A percentile compares a stretch with the other conserved stretches of the same genome.
Evolutionary conservation across 2,329 filamentous ascomycete genomes (phyloP).

Genomic region (Ceratocystis diversiconidia): DNA sequence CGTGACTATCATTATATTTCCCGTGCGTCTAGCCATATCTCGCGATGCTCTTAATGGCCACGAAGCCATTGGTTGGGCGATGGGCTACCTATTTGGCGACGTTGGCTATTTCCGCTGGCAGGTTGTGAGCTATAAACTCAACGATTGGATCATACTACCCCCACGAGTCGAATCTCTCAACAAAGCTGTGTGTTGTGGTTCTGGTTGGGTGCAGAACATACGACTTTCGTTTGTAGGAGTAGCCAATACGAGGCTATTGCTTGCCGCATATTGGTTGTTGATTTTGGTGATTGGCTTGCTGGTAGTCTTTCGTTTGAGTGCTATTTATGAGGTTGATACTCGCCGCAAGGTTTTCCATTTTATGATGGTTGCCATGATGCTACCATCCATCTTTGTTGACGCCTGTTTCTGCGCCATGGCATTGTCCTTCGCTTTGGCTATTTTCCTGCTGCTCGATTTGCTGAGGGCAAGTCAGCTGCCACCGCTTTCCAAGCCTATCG

Average conservation of each 20-base stretch:
- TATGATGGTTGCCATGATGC: constrained; percentile 93
- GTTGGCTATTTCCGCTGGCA: constrained; percentile 56
- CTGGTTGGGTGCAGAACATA: constrained; percentile 51
- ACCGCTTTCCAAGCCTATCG: constrained; percentile 73
- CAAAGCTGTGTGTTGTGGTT: constrained; percentile 27
- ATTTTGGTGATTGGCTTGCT: constrained; percentile 59
- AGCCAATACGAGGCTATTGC: constrained; percentile 66
- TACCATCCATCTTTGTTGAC: constrained; percentile 76
- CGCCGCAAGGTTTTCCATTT: constrained; percentile 95
- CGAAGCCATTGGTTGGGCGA: constrained; percentile 84
- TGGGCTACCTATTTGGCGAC: constrained; percentile 80
- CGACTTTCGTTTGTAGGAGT: constrained; percentile 52
- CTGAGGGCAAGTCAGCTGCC: constrained; percentile 83
- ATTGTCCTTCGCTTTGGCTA: constrained; percentile 60
- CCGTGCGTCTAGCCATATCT: constrained; percentile 56
- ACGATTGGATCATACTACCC: constrained; percentile 63
- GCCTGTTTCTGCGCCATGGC: constrained; percentile 71
- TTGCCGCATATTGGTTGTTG: constrained; percentile 58
- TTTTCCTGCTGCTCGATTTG: constrained; percentile 80
- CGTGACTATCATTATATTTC: constrained; percentile 49
- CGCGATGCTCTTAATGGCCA: constrained; percentile 50
- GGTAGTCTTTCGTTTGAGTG: constrained; percentile 59
- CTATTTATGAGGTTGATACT: constrained; percentile 82
- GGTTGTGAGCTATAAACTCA: constrained; percentile 52
- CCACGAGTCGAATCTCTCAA: constrained; percentile 22